Evolutionary conservation across 2,329 filamentous ascomycete species (phyloP).

Genomic region (Boeremia exigua): DNA sequence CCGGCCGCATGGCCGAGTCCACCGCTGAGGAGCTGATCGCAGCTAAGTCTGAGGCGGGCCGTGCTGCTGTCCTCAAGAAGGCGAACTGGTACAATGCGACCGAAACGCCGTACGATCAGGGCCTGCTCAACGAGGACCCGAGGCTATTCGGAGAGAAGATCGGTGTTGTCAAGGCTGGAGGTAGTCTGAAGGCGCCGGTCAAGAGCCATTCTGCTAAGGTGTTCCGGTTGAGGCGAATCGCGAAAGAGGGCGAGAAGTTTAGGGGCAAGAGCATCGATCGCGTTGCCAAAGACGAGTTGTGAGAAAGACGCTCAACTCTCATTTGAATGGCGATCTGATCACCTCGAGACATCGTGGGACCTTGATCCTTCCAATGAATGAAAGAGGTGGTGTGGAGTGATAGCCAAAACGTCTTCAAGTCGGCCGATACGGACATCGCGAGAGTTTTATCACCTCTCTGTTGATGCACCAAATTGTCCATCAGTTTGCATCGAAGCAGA

Average conservation of each 20-base stretch:
- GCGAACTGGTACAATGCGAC: slow-evolving; percentile 33
- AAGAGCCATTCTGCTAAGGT: slow-evolving; percentile 31
- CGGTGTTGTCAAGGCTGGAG: slow-evolving; percentile 29
- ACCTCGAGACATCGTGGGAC: too few species aligned
- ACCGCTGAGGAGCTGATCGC: slow-evolving; percentile 24
- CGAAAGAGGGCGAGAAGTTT: slow-evolving; percentile 28
- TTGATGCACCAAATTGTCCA: too few species aligned
- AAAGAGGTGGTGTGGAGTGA: too few species aligned
- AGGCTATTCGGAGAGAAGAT: slow-evolving; percentile 33
- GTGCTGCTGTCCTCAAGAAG: slow-evolving; percentile 22
- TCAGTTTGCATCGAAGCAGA: too few species aligned
- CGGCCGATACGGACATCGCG: too few species aligned
- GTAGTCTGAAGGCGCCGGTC: slow-evolving; percentile 23
- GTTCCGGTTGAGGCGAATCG: slow-evolving; percentile 25
- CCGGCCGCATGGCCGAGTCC: slow-evolving; percentile 25
- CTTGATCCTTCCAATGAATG: too few species aligned
- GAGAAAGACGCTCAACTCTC: neutral
- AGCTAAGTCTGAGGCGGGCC: slow-evolving; percentile 14
- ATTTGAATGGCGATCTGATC: too few species aligned
- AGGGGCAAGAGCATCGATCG: slow-evolving; percentile 32
- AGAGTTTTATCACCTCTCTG: too few species aligned
- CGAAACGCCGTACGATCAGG: slow-evolving; percentile 27
- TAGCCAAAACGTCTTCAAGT: too few species aligned
- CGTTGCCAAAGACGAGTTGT: slow-evolving; percentile 25
- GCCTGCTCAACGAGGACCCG: slow-evolving; percentile 23